phyloP scores from a whole-genome alignment of 176 grass and related monocot genomes.

The Secale cereale region DNA sequence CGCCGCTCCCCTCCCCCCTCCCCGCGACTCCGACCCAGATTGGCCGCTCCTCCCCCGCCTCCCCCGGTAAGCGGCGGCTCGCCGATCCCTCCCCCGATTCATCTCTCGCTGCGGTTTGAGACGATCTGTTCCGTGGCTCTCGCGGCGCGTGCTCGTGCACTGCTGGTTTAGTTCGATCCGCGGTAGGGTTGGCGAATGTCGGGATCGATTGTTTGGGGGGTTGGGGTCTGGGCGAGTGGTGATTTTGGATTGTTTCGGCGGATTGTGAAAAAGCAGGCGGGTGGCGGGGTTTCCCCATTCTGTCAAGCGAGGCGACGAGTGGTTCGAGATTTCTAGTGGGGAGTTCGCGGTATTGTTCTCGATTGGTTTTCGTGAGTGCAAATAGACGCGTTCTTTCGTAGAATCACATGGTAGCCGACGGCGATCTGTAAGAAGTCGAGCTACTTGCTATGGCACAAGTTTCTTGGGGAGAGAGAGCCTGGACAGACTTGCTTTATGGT shows the following conservation, averaged over 20 bases:
- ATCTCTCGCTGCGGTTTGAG: no score
- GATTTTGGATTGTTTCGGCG: not conserved
- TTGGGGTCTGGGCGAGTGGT: not conserved
- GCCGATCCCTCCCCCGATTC: not conserved
- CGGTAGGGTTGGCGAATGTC: not conserved
- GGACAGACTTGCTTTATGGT: not conserved
- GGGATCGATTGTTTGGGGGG: not conserved
- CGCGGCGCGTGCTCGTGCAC: not conserved
- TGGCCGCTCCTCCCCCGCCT: not conserved
- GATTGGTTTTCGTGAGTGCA: not conserved
- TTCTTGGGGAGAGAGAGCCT: not conserved
- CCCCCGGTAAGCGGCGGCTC: not conserved
- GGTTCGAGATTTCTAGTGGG: not conserved
- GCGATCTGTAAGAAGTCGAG: not conserved
- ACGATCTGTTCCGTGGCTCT: not conserved
- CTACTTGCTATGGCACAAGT: not conserved
- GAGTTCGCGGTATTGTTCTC: not conserved
- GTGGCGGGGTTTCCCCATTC: not conserved
- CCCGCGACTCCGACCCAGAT: not conserved
- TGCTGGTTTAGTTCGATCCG: not conserved
- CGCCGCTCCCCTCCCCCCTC: not conserved
- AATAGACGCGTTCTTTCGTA: not conserved
- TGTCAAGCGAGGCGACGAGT: not conserved
- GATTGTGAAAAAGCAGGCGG: not conserved
- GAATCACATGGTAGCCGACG: not conserved